Evolutionary conservation across 805 yeast genomes (phyloP).

Genomic region (Metschnikowia amazonensis): DNA sequence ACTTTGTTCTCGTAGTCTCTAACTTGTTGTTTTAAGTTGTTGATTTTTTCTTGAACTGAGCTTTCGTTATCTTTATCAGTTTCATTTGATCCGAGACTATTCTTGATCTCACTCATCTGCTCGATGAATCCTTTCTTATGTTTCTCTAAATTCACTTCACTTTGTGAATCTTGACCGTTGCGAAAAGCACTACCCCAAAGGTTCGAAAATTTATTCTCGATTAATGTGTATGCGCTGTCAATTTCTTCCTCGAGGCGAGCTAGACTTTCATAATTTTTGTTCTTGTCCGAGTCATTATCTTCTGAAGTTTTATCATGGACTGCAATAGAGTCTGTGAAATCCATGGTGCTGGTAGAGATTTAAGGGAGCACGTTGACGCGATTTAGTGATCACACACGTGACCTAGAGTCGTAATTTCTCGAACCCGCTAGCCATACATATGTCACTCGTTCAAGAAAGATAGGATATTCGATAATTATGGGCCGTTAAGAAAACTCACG

Average conservation of each 20-base stretch:
- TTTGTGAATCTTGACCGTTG: constrained; percentile 29
- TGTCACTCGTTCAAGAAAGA: background rate
- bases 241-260: constrained; percentile 47
- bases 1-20: constrained; percentile 16
- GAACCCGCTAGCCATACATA: too few species aligned
- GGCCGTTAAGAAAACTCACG: background rate
- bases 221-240: constrained; percentile 43
- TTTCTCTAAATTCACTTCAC: constrained; percentile 27
- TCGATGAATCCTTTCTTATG: constrained; percentile 25
- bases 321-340: constrained; percentile 30
- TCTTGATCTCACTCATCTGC: constrained; percentile 29
- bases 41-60: constrained; percentile 28
- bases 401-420: background rate
- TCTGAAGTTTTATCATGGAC: constrained; percentile 15
- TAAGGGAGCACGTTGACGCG: background rate
- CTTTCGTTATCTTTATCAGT: constrained; percentile 12
- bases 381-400: constrained; percentile 1
- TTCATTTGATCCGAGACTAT: constrained; percentile 18
- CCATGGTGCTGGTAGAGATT: constrained; percentile 22
- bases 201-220: constrained; percentile 46
- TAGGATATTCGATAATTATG: background rate
- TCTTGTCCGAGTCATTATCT: background rate
- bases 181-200: constrained; percentile 35
- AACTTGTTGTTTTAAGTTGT: constrained; percentile 18
- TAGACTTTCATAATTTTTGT: background rate